These are phyloP conservation scores for Dendrobium chrysotoxum DNA, from an alignment of 106 monocot genomes.

Conservation along the genomic window DNA sequence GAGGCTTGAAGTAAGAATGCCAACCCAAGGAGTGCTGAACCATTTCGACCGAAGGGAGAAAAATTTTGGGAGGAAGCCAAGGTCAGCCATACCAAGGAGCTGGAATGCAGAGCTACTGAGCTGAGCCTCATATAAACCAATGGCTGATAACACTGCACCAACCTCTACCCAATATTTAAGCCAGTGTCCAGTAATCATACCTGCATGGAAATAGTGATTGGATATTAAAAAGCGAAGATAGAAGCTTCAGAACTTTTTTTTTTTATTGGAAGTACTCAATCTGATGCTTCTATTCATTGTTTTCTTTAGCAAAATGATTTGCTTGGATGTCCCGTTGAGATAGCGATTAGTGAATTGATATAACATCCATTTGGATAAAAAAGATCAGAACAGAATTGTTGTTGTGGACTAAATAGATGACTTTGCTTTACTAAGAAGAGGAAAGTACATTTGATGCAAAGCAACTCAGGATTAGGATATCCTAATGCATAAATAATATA, in stretches of 20 bases:
- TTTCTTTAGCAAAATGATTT: neutral
- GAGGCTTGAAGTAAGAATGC: slow-evolving; percentile 46
- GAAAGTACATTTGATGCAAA: no score
- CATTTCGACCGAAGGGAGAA: slow-evolving; percentile 47
- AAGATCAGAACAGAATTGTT: no score
- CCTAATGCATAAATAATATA: no score
- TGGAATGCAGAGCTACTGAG: slow-evolving; percentile 80
- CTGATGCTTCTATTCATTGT: no score
- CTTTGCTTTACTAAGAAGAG: no score
- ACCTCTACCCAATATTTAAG: slow-evolving; percentile 74
- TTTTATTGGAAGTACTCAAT: no score
- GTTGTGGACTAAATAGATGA: no score
- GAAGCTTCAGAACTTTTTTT: neutral
- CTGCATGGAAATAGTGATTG: slow-evolving; percentile 16
- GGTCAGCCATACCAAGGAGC: slow-evolving; percentile 82
- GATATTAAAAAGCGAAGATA: neutral
- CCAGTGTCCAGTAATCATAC: slow-evolving; percentile 70
- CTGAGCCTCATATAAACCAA: slow-evolving; percentile 85
- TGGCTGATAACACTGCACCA: slow-evolving; percentile 70
- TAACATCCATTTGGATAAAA: no score
- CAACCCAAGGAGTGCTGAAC: slow-evolving; percentile 82
- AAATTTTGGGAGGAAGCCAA: slow-evolving; percentile 57
- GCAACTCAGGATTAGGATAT: no score
- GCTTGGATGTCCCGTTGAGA: neutral
- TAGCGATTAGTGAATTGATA: no score